Evolutionary conservation across 352 stramenopile genomes (phyloP).

Genomic region (Phytophthora fragariae): DNA sequence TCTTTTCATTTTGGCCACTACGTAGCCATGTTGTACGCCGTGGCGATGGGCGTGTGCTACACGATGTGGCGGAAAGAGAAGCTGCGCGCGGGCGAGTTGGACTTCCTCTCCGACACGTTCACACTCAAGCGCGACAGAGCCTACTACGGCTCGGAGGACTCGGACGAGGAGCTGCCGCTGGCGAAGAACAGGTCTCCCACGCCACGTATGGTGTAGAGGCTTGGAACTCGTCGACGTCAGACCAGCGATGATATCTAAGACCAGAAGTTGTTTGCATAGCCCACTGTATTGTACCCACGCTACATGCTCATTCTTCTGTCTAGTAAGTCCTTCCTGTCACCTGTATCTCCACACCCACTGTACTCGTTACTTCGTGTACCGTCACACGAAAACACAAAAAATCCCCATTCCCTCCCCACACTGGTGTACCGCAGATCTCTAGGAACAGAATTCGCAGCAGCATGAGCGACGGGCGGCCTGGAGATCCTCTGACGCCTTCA

Average conservation of each 20-base stretch:
- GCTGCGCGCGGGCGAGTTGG: conserved; percentile 45
- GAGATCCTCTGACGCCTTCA: neutral
- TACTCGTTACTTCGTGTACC: conserved; percentile 19
- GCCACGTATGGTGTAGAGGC: conserved; percentile 38
- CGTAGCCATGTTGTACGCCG: conserved; percentile 65
- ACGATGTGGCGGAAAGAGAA: conserved; percentile 68
- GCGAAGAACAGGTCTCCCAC: conserved; percentile 72
- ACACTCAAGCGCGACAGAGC: conserved; percentile 59
- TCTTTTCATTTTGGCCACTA: neutral
- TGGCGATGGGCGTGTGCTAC: conserved; percentile 57
- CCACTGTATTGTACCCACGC: neutral
- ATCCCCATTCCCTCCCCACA: neutral
- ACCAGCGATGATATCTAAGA: conserved; percentile 36
- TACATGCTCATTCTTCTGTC: too few relatives aligned
- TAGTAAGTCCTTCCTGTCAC: conserved; percentile 1
- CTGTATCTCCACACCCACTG: conserved; percentile 3
- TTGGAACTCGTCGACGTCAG: conserved; percentile 14
- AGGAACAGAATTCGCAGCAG: neutral
- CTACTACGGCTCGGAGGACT: conserved; percentile 75
- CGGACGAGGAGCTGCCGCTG: conserved; percentile 74
- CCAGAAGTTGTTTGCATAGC: conserved; percentile 36
- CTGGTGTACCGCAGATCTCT: conserved; percentile 26
- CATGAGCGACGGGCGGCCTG: conserved; percentile 31
- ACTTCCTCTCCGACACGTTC: conserved; percentile 53
- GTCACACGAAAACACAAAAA: conserved; percentile 4